Percentiles rank a stretch among this genome's conserved stretches.
Evolutionary conservation across 2,329 filamentous ascomycete genomes (phyloP).

Genomic region (Escovopsis sp.): DNA sequence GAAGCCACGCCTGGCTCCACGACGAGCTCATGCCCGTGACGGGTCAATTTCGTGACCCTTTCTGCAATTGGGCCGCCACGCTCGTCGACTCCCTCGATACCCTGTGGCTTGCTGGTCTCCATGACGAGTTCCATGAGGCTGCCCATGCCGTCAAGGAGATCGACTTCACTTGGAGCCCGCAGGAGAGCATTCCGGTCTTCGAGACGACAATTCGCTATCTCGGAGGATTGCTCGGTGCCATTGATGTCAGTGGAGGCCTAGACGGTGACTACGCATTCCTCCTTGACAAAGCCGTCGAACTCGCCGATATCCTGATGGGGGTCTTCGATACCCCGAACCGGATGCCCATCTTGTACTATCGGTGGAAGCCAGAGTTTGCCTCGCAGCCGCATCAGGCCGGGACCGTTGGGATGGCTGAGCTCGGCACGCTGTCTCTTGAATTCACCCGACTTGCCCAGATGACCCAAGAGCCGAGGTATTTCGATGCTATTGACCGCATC

Average conservation of each 20-base stretch:
- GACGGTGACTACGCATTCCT: slow-evolving; percentile 46
- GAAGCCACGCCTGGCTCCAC: slow-evolving; percentile 63
- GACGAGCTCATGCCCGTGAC: slow-evolving; percentile 72
- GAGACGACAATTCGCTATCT: slow-evolving; percentile 88
- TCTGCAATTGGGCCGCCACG: slow-evolving; percentile 84
- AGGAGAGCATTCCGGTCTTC: slow-evolving; percentile 69
- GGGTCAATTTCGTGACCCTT: slow-evolving; percentile 57
- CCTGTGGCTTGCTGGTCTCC: slow-evolving; percentile 72
- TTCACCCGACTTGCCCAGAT: slow-evolving; percentile 82
- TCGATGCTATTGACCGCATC: slow-evolving; percentile 77
- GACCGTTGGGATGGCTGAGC: slow-evolving; percentile 48
- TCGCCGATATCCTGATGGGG: slow-evolving; percentile 67
- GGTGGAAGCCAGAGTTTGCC: slow-evolving; percentile 54
- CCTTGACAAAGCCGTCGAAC: slow-evolving; percentile 62
- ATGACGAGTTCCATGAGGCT: slow-evolving; percentile 67
- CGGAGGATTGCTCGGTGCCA: slow-evolving; percentile 71
- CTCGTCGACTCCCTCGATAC: slow-evolving; percentile 73
- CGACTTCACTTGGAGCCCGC: slow-evolving; percentile 62
- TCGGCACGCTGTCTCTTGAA: slow-evolving; percentile 71
- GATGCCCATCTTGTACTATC: slow-evolving; percentile 74
- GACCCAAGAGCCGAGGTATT: slow-evolving; percentile 69
- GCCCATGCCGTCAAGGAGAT: slow-evolving; percentile 55
- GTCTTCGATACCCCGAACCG: slow-evolving; percentile 87
- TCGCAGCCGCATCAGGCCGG: slow-evolving; percentile 49
- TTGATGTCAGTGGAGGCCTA: slow-evolving; percentile 61